These are phyloP conservation scores for Penicillium brasilianum DNA, from an alignment of 2,329 filamentous ascomycete species.

Conservation along the genomic window DNA sequence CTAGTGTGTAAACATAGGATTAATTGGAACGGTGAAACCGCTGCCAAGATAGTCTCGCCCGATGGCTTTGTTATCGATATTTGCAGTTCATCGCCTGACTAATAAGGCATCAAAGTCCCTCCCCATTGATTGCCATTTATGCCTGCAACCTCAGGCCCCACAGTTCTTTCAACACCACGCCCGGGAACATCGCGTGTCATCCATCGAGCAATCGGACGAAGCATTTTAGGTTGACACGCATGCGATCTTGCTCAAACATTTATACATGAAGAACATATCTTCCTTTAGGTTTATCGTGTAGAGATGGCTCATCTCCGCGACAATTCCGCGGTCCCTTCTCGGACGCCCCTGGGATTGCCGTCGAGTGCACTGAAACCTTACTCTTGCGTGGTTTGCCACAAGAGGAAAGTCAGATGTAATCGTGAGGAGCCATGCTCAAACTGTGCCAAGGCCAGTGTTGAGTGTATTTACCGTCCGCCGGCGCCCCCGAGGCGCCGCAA, in stretches of 20 bases:
- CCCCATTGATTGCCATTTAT: neutral
- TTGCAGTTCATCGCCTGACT: neutral
- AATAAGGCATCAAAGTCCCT: neutral
- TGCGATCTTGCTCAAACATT: neutral
- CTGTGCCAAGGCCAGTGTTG: constrained; percentile 46
- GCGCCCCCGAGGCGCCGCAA: constrained; percentile 32
- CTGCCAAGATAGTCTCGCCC: too few relatives aligned
- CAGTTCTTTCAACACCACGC: neutral
- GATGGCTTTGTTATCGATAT: neutral
- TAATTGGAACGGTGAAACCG: too few relatives aligned
- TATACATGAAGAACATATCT: neutral
- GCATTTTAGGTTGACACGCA: neutral
- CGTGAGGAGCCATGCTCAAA: constrained; percentile 51
- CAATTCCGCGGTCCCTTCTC: neutral
- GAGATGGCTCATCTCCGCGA: constrained; percentile 9
- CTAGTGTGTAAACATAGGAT: too few relatives aligned
- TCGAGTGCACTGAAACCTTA: constrained; percentile 19
- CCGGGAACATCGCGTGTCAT: neutral
- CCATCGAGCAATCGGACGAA: too few relatives aligned
- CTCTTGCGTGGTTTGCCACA: constrained; percentile 46
- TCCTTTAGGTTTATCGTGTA: neutral
- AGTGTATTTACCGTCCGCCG: constrained; percentile 44
- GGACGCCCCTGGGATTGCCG: constrained; percentile 27
- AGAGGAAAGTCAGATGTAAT: constrained; percentile 53
- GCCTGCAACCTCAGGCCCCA: neutral